Base-by-base conservation (phyloP, 129 eudicot species). In the Tanacetum coccineum region DNA sequence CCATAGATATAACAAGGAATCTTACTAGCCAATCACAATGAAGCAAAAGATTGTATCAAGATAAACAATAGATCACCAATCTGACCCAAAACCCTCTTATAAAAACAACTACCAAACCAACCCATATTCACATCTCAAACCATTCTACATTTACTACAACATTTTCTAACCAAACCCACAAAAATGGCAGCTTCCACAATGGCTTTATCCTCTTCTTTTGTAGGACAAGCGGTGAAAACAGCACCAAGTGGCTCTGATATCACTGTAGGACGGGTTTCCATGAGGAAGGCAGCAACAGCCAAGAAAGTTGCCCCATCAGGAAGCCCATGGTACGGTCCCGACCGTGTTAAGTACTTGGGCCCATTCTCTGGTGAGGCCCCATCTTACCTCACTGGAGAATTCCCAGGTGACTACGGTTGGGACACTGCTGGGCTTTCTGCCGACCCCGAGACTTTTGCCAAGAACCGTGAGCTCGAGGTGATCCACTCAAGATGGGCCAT, bases 401-500 rank as follows among this genome's bases (percentile, higher is more conserved):
- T 76, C 71, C 80, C 80, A 1, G 80, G 80, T 42, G 80, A 76
- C 71, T 76, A 76, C 71, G 80, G 80, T 13, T 76, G 80, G 80
- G 80, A 76, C 80, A 76, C 80, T 11, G 80, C 80, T 0, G 80
- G 80, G 45, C 80, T 76, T 4, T 76, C 80, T 1, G 80, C 80
- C 3, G 80, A 76, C 20, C 80, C 80, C 2, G 80, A 76, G 11
- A 76, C 80, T 0, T 76, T 76, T 64, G 75, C 80, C 50, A 76
- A 76, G 80, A 76, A 76, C 80, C 80, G 80, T 8, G 80, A 76
- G 76, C 80, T 76, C 17, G 81, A 76, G 61, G 81, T 76, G 21
- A 76, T 76, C 77, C 81, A 77, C 64, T 56, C 53, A 63, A 68
- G 87, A 47, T 83, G 87, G 87, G 87, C 87, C 77, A 83, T 83